Conservation (phyloP, 2,329 filamentous ascomycete genomes). For the Aspergillus ochraceoroseus region DNA sequence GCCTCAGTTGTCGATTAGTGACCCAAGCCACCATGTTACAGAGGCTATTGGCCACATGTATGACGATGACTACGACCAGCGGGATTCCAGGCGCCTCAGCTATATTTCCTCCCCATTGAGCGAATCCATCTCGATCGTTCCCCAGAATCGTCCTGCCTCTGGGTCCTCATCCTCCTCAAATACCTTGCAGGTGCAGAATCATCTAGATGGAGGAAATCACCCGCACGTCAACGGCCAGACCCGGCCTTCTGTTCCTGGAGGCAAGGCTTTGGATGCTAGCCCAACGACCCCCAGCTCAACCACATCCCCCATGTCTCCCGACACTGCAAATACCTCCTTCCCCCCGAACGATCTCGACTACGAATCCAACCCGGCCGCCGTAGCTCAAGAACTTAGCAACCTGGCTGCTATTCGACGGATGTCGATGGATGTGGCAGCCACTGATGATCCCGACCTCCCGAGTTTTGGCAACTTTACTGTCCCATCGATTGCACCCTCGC, state of each 20-base stretch:
- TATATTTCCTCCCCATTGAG: slow-evolving; percentile 56
- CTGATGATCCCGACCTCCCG: slow-evolving; percentile 55
- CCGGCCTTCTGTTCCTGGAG: slow-evolving; percentile 23
- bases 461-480: slow-evolving; percentile 41
- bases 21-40: slow-evolving; percentile 89
- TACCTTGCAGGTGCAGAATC: slow-evolving; percentile 29
- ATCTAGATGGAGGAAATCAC: slow-evolving; percentile 32
- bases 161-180: slow-evolving; percentile 28
- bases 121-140: slow-evolving; percentile 43
- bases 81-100: slow-evolving; percentile 65
- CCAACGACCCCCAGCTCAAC: slow-evolving; percentile 54
- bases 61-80: slow-evolving; percentile 63
- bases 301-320: slow-evolving; percentile 53
- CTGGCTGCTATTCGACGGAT: slow-evolving; percentile 83
- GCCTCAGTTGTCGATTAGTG: slow-evolving; percentile 67
- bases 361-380: slow-evolving; percentile 81
- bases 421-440: slow-evolving; percentile 81
- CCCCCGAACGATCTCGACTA: slow-evolving; percentile 81
- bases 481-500: slow-evolving; percentile 42
- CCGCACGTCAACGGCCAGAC: slow-evolving; percentile 33
- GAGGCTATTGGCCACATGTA: slow-evolving; percentile 91
- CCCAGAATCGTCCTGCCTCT: slow-evolving; percentile 27
- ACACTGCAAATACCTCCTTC: slow-evolving; percentile 58
- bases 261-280: slow-evolving; percentile 42
- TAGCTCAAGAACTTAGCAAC: slow-evolving; percentile 89